Conservation (phyloP, 805 yeast genomes). For the Metschnikowia rubicola region DNA sequence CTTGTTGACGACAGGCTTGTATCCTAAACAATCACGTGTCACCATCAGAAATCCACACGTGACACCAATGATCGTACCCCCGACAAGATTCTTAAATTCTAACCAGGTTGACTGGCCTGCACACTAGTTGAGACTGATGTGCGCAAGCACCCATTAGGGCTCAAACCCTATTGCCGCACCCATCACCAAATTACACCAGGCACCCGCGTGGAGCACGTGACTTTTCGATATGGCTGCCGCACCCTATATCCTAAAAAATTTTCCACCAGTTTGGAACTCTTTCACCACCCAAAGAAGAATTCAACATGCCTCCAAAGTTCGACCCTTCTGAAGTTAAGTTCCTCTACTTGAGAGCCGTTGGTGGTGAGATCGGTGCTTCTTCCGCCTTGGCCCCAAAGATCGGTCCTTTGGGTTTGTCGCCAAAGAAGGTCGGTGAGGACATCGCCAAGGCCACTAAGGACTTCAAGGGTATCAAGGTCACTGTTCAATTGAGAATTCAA, state of each 20-base stretch:
- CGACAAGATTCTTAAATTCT: too few species aligned
- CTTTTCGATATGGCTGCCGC: slow-evolving; percentile 9
- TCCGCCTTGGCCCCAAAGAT: slow-evolving; percentile 99
- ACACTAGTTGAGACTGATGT: neutral
- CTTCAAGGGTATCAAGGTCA: slow-evolving; percentile 99
- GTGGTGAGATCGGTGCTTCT: slow-evolving; percentile 99
- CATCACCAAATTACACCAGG: neutral
- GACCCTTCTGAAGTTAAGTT: slow-evolving; percentile 98
- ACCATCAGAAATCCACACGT: too few species aligned
- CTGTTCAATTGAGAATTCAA: slow-evolving; percentile 97
- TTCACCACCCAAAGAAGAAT: slow-evolving; percentile 15
- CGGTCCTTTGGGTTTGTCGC: slow-evolving; percentile 99
- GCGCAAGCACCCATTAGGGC: slow-evolving; percentile 13
- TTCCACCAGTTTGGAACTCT: slow-evolving; percentile 10
- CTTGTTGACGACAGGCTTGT: too few species aligned
- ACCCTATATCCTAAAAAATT: slow-evolving; percentile 13
- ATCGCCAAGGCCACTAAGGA: slow-evolving; percentile 99
- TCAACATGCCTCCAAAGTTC: slow-evolving; percentile 91
- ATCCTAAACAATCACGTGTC: too few species aligned
- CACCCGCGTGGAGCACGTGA: slow-evolving; percentile 13
- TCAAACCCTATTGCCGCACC: slow-evolving; percentile 16
- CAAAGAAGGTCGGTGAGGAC: slow-evolving; percentile 99
- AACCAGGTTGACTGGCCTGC: too few species aligned
- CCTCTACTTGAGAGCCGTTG: slow-evolving; percentile 99
- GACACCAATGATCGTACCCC: too few species aligned